A percentile compares a stretch with the other conserved stretches of the same genome.
Conservation (phyloP, 163 green algal species). For the Scenedesmus sp. region DNA sequence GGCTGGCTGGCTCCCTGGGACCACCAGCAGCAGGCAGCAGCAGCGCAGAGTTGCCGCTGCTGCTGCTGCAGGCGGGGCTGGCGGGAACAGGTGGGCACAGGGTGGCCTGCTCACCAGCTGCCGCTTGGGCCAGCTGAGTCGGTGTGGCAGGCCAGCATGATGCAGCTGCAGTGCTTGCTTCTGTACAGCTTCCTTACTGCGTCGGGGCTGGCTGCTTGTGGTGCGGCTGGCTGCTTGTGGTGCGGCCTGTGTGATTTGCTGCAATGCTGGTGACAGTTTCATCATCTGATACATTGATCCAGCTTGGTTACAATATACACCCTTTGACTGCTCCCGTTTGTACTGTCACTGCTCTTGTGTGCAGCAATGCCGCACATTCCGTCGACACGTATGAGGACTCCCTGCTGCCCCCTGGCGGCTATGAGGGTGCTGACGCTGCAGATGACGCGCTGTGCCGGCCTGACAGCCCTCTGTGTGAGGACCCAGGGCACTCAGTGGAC, state of each 20-base stretch:
- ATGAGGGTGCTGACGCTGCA: neutral
- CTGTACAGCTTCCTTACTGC: neutral
- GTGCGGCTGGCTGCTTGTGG: neutral
- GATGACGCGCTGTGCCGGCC: neutral
- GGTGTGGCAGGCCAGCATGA: neutral
- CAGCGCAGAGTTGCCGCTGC: conserved; percentile 9
- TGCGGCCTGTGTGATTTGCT: too few relatives aligned
- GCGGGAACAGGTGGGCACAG: neutral
- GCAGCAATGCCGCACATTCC: neutral
- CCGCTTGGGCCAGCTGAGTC: too few relatives aligned
- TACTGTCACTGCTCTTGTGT: neutral
- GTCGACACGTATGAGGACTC: neutral
- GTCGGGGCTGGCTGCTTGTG: too few relatives aligned
- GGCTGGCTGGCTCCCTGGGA: neutral
- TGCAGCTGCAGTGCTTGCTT: neutral
- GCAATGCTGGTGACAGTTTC: too few relatives aligned
- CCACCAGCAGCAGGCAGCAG: neutral
- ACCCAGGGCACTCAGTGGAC: conserved; percentile 16
- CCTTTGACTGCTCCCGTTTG: neutral
- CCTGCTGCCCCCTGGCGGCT: neutral
- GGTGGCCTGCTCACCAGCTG: neutral
- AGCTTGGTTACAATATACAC: too few relatives aligned
- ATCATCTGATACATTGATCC: too few relatives aligned
- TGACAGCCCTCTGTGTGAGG: neutral
- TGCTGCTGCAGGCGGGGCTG: neutral